Evolutionary conservation across 2,329 filamentous ascomycete genomes (phyloP), one percentile per base, ranked within the genome.

Genomic region (Paecilomyces sp.): DNA sequence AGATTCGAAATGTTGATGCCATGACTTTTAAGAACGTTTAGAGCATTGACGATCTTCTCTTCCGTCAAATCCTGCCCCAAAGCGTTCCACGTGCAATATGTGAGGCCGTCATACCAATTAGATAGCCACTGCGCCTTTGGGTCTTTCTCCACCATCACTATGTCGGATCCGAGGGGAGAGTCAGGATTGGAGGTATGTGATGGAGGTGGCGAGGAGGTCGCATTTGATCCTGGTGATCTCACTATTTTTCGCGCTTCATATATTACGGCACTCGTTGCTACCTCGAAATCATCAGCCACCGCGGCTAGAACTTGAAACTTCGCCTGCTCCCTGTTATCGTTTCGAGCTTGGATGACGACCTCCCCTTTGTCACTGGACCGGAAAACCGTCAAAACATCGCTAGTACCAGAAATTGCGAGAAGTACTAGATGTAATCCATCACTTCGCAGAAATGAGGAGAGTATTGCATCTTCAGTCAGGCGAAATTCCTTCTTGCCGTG

Each of bases 41-140:
- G 79, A 1, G 92, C 91, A 50, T 85, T 74, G 12, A 92, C 79
- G 13, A 99, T 84, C 67, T 91, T 95, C 22, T 90, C 81, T 61
- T 93, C 90, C 0, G 88, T 94, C 34, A 99, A 80, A 53, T 87
- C 79, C 67, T 95, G 91, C 0, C 94, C 94, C 0, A 99, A 80
- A 0, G 87, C 89, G 70, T 97, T 99, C 94, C 94, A 99, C 0
- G 94, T 99, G 72, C 94, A 99, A 71, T 94, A 99, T 0, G 92
- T 90, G 41, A 99, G 79, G 0, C 92, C 91, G 72, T 97, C 94
- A 70, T 92, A 92, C 92, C 92, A 97, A 61, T 90, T 86, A 63
- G 94, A 86, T 55, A 90, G 77, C 91, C 91, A 96, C 70, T 79
- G 74, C 12, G 68, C 66, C 77, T 75, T 62, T 6, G 67, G 66